Evolutionary conservation across 108 stramenopile genomes (phyloP), one percentile per base, ranked within the genome.

Genomic region (Cylindrotheca closterium): DNA sequence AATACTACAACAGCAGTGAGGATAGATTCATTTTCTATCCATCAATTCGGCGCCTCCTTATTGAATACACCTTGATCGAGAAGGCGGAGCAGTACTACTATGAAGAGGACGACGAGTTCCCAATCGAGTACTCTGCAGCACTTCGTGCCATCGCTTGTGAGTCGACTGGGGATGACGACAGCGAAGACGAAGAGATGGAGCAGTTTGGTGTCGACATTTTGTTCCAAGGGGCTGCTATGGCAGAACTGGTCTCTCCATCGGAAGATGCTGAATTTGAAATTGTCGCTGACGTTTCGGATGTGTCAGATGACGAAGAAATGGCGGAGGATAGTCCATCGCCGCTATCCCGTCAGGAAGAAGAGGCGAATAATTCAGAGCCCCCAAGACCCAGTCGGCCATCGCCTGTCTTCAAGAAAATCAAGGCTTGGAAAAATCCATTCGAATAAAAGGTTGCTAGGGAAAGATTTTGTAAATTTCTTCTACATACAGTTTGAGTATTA

Each of bases 81-180:
- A 55, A 52, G 17, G 71, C 71, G 3, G 71, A 65, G 50, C 37
- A 58, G 4, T 45, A 59, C 33, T 68, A 59, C 50, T 50, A 65
- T 17, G 51, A 60, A 8, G 63, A 47, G 5, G 51, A 53, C 0
- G 64, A 65, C 3, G 64, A 65, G 34, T 60, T 73, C n/a, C 64
- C 71, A 32, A 30, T 61, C 51, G 64, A 73, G 34, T 37, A 64
- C 31, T 17, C 58, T 5, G 63, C 57, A 12, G 71, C 71, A 33
- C 51, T 73, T 27, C 55, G 71, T 2, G 29, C 52, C 31, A 27
- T 64, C 18, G 63, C 63, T 18, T 47, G 28, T 1, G 32, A 22
- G 33, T 53, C 8, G 24, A 51, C 53, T 32, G 32, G 17, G 17
- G 49, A 18, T 28, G 49, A 48, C 12, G 58, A 45, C 29, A 45